These are phyloP conservation scores for Sistotremastrum suecicum DNA, from an alignment of 768 basidiomycete species.

Conservation along the genomic window DNA sequence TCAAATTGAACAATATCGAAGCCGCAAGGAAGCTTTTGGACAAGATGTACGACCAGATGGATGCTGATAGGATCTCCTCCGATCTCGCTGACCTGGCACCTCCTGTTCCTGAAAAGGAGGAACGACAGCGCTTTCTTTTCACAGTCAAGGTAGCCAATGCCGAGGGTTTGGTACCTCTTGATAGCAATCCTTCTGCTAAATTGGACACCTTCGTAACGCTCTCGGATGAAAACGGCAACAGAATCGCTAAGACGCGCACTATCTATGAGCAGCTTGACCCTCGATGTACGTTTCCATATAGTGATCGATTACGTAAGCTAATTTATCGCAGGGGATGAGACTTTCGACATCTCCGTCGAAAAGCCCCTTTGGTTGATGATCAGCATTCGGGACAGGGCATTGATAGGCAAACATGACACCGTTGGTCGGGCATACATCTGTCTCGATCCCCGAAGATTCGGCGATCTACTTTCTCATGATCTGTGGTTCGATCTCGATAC, in stretches of 20 bases:
- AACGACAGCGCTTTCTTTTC: constrained; percentile 65
- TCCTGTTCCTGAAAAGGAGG: constrained; percentile 57
- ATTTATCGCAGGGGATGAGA: constrained; percentile 72
- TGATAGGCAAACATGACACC: constrained; percentile 87
- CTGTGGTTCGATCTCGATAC: constrained; percentile 86
- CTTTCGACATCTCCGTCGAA: constrained; percentile 87
- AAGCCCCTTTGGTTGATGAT: constrained; percentile 96
- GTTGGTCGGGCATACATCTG: constrained; percentile 87
- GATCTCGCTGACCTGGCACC: constrained; percentile 43
- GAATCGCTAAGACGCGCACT: constrained; percentile 88
- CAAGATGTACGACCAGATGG: constrained; percentile 84
- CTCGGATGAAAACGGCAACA: constrained; percentile 81
- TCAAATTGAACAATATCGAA: constrained; percentile 96
- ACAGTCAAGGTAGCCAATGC: constrained; percentile 89
- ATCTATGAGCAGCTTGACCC: constrained; percentile 85
- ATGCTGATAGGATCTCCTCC: constrained; percentile 74
- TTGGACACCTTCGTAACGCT: constrained; percentile 90
- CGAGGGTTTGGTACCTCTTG: constrained; percentile 70
- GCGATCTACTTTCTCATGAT: constrained; percentile 83
- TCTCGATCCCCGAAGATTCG: constrained; percentile 77
- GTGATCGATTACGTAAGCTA: background rate
- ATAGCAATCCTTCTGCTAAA: constrained; percentile 62
- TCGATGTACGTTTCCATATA: constrained; percentile 48
- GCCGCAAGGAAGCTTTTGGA: constrained; percentile 83
- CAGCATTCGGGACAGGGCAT: constrained; percentile 78